Percentiles rank a stretch among this genome's conserved stretches.
These are phyloP conservation scores for Sporothrix dimorphospora DNA, from an alignment of 2,329 filamentous ascomycete species.

Conservation along the genomic window DNA sequence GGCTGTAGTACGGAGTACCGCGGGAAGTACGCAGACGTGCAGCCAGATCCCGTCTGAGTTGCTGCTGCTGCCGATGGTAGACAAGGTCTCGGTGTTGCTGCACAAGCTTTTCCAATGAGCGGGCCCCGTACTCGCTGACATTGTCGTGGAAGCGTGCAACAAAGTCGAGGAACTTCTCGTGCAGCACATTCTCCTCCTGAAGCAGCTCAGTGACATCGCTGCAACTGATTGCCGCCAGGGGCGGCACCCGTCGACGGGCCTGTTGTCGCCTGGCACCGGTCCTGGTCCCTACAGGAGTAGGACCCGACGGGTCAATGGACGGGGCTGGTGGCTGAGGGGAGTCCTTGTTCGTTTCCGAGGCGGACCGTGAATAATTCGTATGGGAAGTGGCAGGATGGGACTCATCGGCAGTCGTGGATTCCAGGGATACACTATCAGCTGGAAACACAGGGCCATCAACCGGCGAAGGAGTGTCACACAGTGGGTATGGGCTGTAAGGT, in stretches of 20 bases:
- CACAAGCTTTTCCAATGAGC: not conserved
- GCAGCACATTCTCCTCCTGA: not conserved
- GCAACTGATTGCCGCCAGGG: not conserved
- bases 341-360: not conserved
- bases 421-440: not conserved
- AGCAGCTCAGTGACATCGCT: not conserved
- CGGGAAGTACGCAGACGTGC: not conserved
- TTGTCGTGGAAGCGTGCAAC: slow-evolving; percentile 7
- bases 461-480: not conserved
- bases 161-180: slow-evolving; percentile 21
- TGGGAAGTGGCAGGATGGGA: not conserved
- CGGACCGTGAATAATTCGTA: not conserved
- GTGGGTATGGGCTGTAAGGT: not conserved
- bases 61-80: not conserved
- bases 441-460: not conserved
- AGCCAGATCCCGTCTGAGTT: not conserved
- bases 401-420: not conserved
- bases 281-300: not conserved
- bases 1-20: not conserved
- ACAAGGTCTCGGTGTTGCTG: not conserved
- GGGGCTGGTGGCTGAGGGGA: not conserved
- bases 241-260: not conserved
- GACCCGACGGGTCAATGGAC: not conserved
- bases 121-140: slow-evolving; percentile 7
- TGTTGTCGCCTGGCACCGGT: not conserved